Percentiles rank a stretch among this genome's conserved stretches.
Evolutionary conservation across 2,329 filamentous ascomycete species (phyloP).

Genomic region (Penicillium oxalicum): DNA sequence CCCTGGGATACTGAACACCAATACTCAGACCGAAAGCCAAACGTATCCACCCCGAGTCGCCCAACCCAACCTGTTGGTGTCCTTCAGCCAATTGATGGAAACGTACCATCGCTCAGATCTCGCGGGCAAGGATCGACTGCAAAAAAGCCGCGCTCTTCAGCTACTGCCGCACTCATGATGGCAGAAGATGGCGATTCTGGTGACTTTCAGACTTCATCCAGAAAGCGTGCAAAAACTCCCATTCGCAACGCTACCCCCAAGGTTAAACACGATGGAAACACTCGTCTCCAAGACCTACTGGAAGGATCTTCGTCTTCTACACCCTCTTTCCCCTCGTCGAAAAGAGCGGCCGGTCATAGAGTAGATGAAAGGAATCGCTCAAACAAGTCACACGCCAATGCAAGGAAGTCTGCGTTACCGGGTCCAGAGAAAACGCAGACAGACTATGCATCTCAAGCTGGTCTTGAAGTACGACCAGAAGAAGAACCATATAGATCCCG

Average conservation of each 20-base stretch:
- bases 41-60: neutral
- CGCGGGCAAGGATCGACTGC: slow-evolving; percentile 17
- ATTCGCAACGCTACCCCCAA: neutral
- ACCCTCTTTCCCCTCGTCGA: slow-evolving; percentile 10
- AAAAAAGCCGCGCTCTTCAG: slow-evolving; percentile 29
- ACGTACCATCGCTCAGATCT: slow-evolving; percentile 11
- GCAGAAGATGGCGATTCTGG: slow-evolving; percentile 47
- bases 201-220: neutral
- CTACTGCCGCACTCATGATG: slow-evolving; percentile 34
- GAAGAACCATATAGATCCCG: slow-evolving; percentile 52
- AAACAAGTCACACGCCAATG: neutral
- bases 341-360: neutral
- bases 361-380: neutral
- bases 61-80: slow-evolving; percentile 6
- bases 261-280: neutral
- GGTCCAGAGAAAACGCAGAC: neutral
- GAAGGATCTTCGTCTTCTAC: slow-evolving; percentile 23
- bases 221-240: neutral
- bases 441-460: slow-evolving; percentile 2
- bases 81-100: slow-evolving; percentile 28
- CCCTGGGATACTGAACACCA: slow-evolving; percentile 1
- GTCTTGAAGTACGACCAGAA: slow-evolving; percentile 17
- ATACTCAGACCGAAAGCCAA: neutral
- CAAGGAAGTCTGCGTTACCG: neutral
- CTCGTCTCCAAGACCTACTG: slow-evolving; percentile 31